Evolutionary conservation across 2,329 filamentous ascomycete genomes (phyloP), one percentile per base, ranked within the genome.

Genomic region (Cladosporium sp.): DNA sequence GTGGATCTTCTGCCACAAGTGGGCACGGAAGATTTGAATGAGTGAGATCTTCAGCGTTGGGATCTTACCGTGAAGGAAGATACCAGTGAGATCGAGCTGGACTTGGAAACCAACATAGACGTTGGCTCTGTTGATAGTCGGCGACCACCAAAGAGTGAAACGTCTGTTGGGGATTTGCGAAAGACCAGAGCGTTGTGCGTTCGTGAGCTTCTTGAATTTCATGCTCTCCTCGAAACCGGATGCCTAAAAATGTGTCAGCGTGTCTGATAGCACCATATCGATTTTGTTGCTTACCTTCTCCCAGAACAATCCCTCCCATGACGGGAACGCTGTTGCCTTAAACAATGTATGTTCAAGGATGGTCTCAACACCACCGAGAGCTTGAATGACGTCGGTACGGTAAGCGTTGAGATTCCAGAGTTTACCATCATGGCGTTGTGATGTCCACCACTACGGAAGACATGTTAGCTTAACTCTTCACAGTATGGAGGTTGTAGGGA

Each of bases 1-100:
- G 74, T 99, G 95, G 47, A 99, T 97, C 81, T 99, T 99, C 74
- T 99, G 94, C 94, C 94, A 99, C 80, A 99, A 86, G 84, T 99
- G 94, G 53, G 95, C 94, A 72, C 94, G 88, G 89, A 99, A 99
- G 67, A 99, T 99, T 72, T 99, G 94, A 60, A 99, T 99, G 55
- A 99, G 79, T 0, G 92, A 97, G 62, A 99, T 99, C 77, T 99
- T 99, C 42, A 99, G 77, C 0, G 94, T 99, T 0, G 94, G 95
- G 58, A 99, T 99, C 77, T 99, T 99, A 67, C 94, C 94, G 78
- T 99, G 95, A 71, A 99, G 81, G 85, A 99, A 99, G 61, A 99
- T 99, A 72, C 94, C 94, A 1, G 95, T 99, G 57, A 99, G 77
- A 82, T 99, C 94, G 51, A 99, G 83, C 70, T 99, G 94, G 28